Evolutionary conservation across 805 yeast species (phyloP), one percentile per base, ranked within the genome.

Genomic region (Barnettozyma wickerhamii): DNA sequence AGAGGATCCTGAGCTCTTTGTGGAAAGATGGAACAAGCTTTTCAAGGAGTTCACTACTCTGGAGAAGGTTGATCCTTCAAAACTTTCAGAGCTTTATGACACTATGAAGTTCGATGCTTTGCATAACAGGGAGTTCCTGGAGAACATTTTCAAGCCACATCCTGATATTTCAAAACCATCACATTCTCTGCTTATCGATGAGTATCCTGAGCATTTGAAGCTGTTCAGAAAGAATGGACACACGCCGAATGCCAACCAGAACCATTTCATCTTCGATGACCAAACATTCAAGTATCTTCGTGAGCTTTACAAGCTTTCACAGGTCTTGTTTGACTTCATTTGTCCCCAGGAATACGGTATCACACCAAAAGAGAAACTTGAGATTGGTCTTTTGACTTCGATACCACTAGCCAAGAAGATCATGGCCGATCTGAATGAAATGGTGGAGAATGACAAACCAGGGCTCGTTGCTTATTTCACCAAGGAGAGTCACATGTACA

Each of bases 341-440:
- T 93, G 98, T 64, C 99, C 99, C 9, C 98, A 93, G 62, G 99
- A 93, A 59, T 93, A 93, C 59, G 99, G 99, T 48, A 93, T 93
- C 52, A 88, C 90, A 49, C 95, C 89, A 56, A 82, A 84, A 54
- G 99, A 93, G 62, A 93, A 93, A 59, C 73, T 93, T 45, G 99
- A 93, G 59, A 93, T 93, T 65, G 99, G 99, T 5, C 68, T 93
- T 42, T 69, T 93, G 52, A 93, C 99, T 0, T 87, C 96, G 2
- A 72, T 93, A 54, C 99, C 99, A 2, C 72, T 93, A 52, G 95
- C 96, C 1, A 85, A 81, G 60, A 95, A 88, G 63, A 84, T 93
- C 30, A 62, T 93, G 37, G 68, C 72, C 26, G 98, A 93, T 58
- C 79, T 93, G 33, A 79, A 84, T 43, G 75, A 76, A 37, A 89